These are phyloP conservation scores for Cladosporium sp. DNA, from an alignment of 2,329 filamentous ascomycete species.

Conservation along the genomic window DNA sequence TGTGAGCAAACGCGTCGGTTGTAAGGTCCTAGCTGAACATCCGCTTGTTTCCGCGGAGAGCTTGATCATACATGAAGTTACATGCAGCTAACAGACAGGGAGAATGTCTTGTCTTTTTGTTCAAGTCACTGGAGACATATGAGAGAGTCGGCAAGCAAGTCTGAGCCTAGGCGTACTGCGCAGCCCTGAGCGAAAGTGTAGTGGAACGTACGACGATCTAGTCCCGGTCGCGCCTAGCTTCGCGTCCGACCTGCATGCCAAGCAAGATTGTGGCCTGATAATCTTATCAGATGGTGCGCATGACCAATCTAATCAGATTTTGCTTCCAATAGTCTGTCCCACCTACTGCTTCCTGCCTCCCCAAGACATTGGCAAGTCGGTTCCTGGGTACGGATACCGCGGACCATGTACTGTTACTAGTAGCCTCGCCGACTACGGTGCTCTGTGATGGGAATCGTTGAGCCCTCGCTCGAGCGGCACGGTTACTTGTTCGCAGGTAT, in stretches of 20 bases:
- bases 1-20: not conserved
- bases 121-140: not conserved
- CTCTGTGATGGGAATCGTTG: not conserved
- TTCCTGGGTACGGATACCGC: not conserved
- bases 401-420: not conserved
- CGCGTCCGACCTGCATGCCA: not conserved
- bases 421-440: conserved; percentile 2
- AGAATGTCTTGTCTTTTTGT: not conserved
- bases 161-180: not conserved
- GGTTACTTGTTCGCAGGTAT: not conserved
- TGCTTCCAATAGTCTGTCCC: conserved; percentile 1
- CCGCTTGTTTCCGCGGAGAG: not conserved
- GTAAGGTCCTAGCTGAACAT: not conserved
- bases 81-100: not conserved
- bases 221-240: not conserved
- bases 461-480: not conserved
- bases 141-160: not conserved
- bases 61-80: not conserved
- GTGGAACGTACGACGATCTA: not conserved
- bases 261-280: not conserved
- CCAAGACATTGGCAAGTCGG: not conserved
- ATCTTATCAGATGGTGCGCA: not conserved
- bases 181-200: not conserved
- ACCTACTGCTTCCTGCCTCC: not conserved
- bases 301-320: conserved; percentile 6